A percentile compares a stretch with the other conserved stretches of the same genome.
These are phyloP conservation scores for Trichoderma parareesei DNA, from an alignment of 495 filamentous ascomycete genomes.

Conservation along the genomic window DNA sequence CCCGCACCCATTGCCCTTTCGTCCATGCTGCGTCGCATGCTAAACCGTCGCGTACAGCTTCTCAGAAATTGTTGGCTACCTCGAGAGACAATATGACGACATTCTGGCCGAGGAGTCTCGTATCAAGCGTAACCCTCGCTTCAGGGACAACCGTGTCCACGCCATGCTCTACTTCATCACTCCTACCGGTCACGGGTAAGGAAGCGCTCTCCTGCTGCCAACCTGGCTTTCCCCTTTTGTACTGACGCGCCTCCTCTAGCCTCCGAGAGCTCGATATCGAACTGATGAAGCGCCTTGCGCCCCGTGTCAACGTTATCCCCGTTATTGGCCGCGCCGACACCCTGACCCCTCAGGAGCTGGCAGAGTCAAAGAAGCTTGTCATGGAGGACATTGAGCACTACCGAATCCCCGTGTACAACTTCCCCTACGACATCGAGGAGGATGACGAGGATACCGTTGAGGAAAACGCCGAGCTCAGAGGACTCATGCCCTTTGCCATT, in stretches of 20 bases:
- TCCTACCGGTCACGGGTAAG: slow-evolving; percentile 87
- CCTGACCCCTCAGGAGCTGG: slow-evolving; percentile 90
- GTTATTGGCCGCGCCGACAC: slow-evolving; percentile 98
- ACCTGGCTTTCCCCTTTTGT: neutral
- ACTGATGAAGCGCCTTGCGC: slow-evolving; percentile 97
- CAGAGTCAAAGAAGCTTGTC: slow-evolving; percentile 97
- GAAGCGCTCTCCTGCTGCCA: slow-evolving; percentile 16
- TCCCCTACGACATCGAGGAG: slow-evolving; percentile 99
- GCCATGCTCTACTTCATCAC: slow-evolving; percentile 98
- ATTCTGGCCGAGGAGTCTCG: slow-evolving; percentile 98
- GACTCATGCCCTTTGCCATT: slow-evolving; percentile 97
- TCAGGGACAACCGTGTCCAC: slow-evolving; percentile 97
- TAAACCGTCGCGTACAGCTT: slow-evolving; percentile 52
- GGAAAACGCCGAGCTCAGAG: slow-evolving; percentile 94
- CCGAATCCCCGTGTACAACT: slow-evolving; percentile 99
- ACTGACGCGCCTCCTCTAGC: slow-evolving; percentile 37
- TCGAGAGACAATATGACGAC: slow-evolving; percentile 98
- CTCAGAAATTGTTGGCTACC: slow-evolving; percentile 91
- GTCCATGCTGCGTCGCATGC: neutral
- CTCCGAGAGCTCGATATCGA: slow-evolving; percentile 98
- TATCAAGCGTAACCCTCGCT: slow-evolving; percentile 99
- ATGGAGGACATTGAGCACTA: slow-evolving; percentile 99
- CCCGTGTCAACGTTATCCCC: slow-evolving; percentile 96
- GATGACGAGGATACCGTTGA: slow-evolving; percentile 99
- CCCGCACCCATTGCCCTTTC: neutral